Percentiles rank a stretch among this genome's conserved stretches.
Evolutionary conservation across 2,329 filamentous ascomycete species (phyloP).

Genomic region (Claviceps cyperi): DNA sequence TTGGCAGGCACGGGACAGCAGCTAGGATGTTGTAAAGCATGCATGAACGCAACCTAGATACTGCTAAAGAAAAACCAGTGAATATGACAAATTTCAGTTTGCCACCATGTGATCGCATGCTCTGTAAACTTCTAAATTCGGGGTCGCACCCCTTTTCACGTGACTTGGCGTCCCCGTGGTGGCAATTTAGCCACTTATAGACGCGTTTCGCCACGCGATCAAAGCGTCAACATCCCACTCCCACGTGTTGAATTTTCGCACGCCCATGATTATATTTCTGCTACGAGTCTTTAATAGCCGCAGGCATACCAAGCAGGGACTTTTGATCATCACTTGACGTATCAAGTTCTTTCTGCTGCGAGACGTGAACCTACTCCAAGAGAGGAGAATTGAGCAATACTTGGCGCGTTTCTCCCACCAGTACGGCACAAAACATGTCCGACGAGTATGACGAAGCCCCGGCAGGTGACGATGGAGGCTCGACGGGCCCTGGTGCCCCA

Average conservation of each 20-base stretch:
- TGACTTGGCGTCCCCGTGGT: conserved; percentile 23
- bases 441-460: conserved; percentile 53
- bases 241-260: neutral
- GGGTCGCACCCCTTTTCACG: conserved; percentile 12
- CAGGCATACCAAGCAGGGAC: neutral
- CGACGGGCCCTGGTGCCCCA: conserved; percentile 79
- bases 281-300: no score
- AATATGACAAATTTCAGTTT: neutral
- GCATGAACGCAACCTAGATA: neutral
- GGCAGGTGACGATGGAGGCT: conserved; percentile 51
- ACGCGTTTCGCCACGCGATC: conserved; percentile 17
- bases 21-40: neutral
- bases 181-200: conserved; percentile 13
- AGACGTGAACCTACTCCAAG: neutral
- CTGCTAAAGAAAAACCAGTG: neutral
- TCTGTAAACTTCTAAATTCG: no score
- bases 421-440: conserved; percentile 23
- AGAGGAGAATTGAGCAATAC: no score
- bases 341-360: neutral
- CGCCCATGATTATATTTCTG: neutral
- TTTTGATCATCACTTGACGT: neutral
- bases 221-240: neutral
- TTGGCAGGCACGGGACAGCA: neutral
- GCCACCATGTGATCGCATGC: neutral
- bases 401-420: neutral